Evolutionary conservation across 2,329 filamentous ascomycete species (phyloP).

Genomic region (Hymenoscyphus albidus): DNA sequence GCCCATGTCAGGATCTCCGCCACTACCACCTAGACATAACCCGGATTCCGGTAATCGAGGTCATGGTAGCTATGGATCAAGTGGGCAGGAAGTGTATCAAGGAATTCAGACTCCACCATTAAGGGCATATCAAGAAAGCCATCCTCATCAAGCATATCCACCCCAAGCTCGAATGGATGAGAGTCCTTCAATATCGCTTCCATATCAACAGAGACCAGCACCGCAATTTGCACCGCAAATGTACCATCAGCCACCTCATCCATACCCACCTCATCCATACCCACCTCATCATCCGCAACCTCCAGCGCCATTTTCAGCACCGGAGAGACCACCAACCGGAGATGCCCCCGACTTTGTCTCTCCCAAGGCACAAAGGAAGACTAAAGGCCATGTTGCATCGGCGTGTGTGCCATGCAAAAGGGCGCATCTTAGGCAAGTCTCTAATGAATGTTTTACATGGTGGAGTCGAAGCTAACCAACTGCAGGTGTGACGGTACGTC

Average conservation of each 20-base stretch:
- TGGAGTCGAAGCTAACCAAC: constrained; percentile 34
- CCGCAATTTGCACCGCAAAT: constrained; percentile 22
- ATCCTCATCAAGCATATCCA: constrained; percentile 37
- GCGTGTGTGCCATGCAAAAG: constrained; percentile 83
- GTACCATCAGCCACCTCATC: constrained; percentile 23
- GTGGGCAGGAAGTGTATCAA: constrained; percentile 50
- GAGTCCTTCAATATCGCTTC: constrained; percentile 18
- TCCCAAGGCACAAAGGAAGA: constrained; percentile 61
- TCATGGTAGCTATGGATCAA: constrained; percentile 43
- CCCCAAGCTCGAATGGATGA: constrained; percentile 26
- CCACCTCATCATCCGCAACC: constrained; percentile 22
- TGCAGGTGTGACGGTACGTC: constrained; percentile 62
- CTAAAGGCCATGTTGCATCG: constrained; percentile 78
- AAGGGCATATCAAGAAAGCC: constrained; percentile 25
- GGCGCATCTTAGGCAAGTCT: constrained; percentile 64
- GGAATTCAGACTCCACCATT: constrained; percentile 33
- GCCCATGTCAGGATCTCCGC: constrained; percentile 70
- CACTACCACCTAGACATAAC: constrained; percentile 54
- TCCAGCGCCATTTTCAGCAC: constrained; percentile 25
- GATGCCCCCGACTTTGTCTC: constrained; percentile 49
- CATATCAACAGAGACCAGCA: constrained; percentile 22
- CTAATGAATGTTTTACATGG: constrained; percentile 9
- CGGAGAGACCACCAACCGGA: constrained; percentile 36
- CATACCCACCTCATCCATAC: constrained; percentile 26
- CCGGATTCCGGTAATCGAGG: constrained; percentile 54